Conservation (phyloP, 2,329 filamentous ascomycete species). For the Nannizzia gypsea region DNA sequence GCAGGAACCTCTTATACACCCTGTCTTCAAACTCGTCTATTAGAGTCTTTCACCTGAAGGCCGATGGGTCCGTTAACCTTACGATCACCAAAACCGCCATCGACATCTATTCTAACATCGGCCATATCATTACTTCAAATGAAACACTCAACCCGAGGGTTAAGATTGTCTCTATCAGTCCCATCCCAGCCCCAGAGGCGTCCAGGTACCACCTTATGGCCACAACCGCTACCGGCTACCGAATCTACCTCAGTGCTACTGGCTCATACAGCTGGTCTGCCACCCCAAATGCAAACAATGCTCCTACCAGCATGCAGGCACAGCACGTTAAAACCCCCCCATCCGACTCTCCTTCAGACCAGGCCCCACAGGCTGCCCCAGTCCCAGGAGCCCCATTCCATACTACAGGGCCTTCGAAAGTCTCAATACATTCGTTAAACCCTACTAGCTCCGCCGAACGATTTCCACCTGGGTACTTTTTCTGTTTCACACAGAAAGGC, state of each 20-base stretch:
- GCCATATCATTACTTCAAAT: constrained; percentile 65
- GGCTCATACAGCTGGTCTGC: constrained; percentile 49
- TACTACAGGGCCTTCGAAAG: constrained; percentile 37
- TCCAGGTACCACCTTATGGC: constrained; percentile 80
- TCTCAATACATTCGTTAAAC: constrained; percentile 35
- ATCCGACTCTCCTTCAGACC: constrained; percentile 22
- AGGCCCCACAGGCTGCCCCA: constrained; percentile 18
- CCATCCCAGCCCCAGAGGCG: constrained; percentile 72
- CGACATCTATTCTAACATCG: constrained; percentile 56
- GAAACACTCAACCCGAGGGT: constrained; percentile 61
- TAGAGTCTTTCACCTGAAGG: constrained; percentile 77
- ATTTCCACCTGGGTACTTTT: constrained; percentile 81
- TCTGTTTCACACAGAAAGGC: constrained; percentile 65
- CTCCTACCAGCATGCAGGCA: constrained; percentile 93
- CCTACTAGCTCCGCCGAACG: constrained; percentile 34
- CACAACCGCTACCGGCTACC: constrained; percentile 77
- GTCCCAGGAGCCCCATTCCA: constrained; percentile 19
- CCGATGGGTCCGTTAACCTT: constrained; percentile 40
- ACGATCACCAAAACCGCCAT: constrained; percentile 44
- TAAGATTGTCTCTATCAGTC: constrained; percentile 70
- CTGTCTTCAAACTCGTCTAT: constrained; percentile 82
- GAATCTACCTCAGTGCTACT: constrained; percentile 84
- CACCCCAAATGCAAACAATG: constrained; percentile 49
- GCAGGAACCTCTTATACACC: constrained; percentile 77
- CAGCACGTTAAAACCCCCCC: constrained; percentile 94